Conservation (phyloP, 2,329 filamentous ascomycete species). For the Epichloe festucae region DNA sequence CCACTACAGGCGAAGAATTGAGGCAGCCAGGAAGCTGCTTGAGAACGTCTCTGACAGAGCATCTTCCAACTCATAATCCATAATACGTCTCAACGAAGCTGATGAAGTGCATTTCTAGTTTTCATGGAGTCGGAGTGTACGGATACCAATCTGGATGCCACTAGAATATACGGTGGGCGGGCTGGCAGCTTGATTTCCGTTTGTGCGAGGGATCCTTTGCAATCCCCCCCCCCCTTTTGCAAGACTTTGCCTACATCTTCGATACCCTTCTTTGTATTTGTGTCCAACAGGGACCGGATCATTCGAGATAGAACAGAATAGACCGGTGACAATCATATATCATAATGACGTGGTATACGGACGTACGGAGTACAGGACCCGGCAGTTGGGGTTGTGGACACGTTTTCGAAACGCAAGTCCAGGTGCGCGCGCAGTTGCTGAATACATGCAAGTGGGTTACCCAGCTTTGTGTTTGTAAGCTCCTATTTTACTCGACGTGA, state of each 20-base stretch:
- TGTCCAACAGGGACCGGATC: neutral
- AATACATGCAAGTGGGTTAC: neutral
- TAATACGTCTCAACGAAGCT: neutral
- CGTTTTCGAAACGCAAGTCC: neutral
- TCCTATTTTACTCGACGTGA: too few species aligned
- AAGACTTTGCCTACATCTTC: constrained; percentile 4
- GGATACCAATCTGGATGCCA: too few species aligned
- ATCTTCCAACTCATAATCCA: neutral
- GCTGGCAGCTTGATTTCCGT: neutral
- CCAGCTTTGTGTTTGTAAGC: neutral
- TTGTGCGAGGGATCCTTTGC: neutral
- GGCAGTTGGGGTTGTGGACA: neutral
- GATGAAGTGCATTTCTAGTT: neutral
- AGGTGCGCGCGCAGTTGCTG: neutral
- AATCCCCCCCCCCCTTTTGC: neutral
- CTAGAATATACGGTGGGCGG: neutral
- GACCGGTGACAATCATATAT: neutral
- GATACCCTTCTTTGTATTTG: constrained; percentile 15
- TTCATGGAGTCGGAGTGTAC: too few species aligned
- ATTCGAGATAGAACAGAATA: neutral
- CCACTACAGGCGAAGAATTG: constrained; percentile 57
- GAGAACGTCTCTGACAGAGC: constrained; percentile 26
- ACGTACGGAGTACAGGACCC: too few species aligned
- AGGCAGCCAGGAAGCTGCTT: constrained; percentile 59
- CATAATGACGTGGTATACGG: neutral